Conservation (phyloP, 1,284 basidiomycete genomes). For the Mycosarcoma mackinlayi region DNA sequence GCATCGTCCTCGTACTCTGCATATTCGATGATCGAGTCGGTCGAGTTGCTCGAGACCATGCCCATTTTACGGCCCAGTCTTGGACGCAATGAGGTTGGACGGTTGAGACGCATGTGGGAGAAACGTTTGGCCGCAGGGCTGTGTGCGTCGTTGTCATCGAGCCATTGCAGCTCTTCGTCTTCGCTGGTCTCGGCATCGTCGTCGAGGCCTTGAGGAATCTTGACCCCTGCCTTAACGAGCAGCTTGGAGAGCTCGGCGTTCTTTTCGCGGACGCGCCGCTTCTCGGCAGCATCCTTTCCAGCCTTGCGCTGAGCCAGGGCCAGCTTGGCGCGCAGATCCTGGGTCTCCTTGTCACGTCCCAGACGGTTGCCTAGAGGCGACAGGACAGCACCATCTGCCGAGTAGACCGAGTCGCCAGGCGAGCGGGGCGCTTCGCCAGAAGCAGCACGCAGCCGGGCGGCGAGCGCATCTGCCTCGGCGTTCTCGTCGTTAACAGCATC, state of each 20-base stretch:
- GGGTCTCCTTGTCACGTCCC: conserved; percentile 51
- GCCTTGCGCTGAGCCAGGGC: conserved; percentile 61
- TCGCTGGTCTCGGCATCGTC: conserved; percentile 57
- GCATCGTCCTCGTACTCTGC: conserved; percentile 41
- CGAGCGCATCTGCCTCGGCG: conserved; percentile 34
- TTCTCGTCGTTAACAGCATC: conserved; percentile 36
- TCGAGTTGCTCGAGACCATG: conserved; percentile 41
- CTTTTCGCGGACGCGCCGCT: conserved; percentile 61
- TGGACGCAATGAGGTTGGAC: conserved; percentile 26
- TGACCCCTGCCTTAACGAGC: conserved; percentile 55
- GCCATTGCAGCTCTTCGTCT: conserved; percentile 47
- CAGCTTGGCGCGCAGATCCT: conserved; percentile 62
- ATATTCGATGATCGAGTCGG: conserved; percentile 50
- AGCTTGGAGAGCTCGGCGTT: conserved; percentile 54
- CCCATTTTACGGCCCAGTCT: conserved; percentile 39
- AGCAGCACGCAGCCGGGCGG: conserved; percentile 38
- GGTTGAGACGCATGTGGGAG: conserved; percentile 29
- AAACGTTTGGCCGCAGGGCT: conserved; percentile 38
- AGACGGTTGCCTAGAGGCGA: conserved; percentile 49
- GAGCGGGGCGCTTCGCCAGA: conserved; percentile 39
- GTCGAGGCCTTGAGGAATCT: conserved; percentile 49
- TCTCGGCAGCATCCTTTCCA: conserved; percentile 60
- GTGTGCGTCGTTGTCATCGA: conserved; percentile 31
- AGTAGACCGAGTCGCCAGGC: conserved; percentile 45
- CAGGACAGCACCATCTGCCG: conserved; percentile 39